Base-by-base conservation (phyloP, 2,329 filamentous ascomycete genomes). In the Xylaria sp. region DNA sequence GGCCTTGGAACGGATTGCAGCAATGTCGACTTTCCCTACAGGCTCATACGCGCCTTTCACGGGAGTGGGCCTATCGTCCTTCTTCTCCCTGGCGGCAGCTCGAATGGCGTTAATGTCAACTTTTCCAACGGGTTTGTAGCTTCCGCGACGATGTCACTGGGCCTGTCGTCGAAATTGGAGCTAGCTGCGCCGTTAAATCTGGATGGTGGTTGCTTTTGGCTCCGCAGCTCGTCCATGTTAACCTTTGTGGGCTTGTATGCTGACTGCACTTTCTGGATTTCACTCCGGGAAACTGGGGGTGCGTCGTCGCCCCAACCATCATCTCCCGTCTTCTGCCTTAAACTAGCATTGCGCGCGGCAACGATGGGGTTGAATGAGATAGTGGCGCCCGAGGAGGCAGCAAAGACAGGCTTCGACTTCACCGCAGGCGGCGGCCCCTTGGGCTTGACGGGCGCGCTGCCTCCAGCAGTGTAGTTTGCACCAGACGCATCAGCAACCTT, bases 231-330 rank as follows among this genome's bases (percentile, higher is more conserved):
- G 67, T 90, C 87, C 78, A 99, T 91, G 79, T 98, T 93, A 71
- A 99, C 94, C 78, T 94, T 97, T 58, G 93, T 97, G 38, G 95
- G 95, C 79, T 94, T 89, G 79, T 99, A 99, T 15, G 95, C 94
- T 15, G 95, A 86, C 68, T 91, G 87, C 46, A 99, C 95, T 80
- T 95, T 98, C 77, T 98, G 91, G 33, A 99, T 81, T 77, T 97
- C 87, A 54, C 89, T 91, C 72, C 95, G 86, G 49, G 92, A 93
- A 46, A 97, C 87, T 15, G 87, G 92, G n/a, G 95, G 95, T 4
- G 95, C 95, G 83, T 99, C 95, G 15, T 86, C 85, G 60, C 95
- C 95, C 95, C 95, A 99, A 53, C 95, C 95, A 78, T 99, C 95
- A 37, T 87, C 87, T 73, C 97, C 92, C 21, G 49, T 81, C 81